These are phyloP conservation scores for Rhizopus arrhizus DNA, from an alignment of 371 early-diverging fungal genomes.

Conservation along the genomic window DNA sequence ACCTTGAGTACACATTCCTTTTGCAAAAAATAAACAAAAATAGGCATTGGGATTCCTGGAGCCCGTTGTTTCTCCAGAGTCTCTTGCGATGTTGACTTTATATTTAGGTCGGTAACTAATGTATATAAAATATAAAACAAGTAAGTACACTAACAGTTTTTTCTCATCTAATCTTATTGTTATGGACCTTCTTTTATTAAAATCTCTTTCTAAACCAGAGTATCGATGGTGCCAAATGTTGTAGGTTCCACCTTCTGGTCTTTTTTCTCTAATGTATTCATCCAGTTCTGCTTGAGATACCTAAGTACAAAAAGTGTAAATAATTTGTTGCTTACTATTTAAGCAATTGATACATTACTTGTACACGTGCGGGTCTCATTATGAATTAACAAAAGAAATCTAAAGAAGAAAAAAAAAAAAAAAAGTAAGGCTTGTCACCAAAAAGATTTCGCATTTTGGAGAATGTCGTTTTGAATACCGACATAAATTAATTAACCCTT, in stretches of 20 bases:
- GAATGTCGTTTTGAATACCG: background rate
- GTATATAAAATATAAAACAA: too few species aligned
- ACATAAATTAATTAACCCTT: background rate
- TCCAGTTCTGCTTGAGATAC: constrained; percentile 48
- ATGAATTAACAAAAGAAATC: background rate
- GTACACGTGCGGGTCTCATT: constrained; percentile 33
- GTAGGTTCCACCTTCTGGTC: constrained; percentile 61
- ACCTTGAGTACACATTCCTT: constrained; percentile 81
- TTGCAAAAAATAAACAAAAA: constrained; percentile 85
- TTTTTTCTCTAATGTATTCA: constrained; percentile 42
- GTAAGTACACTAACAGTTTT: too few species aligned
- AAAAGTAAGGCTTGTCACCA: background rate
- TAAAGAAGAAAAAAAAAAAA: constrained; percentile 1
- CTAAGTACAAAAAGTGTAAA: constrained; percentile 15
- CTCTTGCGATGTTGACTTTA: constrained; percentile 66
- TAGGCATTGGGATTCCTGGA: constrained; percentile 60
- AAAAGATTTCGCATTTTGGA: background rate
- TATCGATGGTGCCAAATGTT: constrained; percentile 84
- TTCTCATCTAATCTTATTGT: background rate
- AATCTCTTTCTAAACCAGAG: constrained; percentile 55
- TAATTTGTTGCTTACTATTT: background rate
- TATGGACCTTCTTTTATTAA: constrained; percentile 46
- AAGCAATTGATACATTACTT: constrained; percentile 16
- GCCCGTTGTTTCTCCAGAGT: constrained; percentile 78
- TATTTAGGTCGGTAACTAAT: constrained; percentile 61